Evolutionary conservation across 2,329 filamentous ascomycete genomes (phyloP).

Genomic region (Mollisiaceae sp.): DNA sequence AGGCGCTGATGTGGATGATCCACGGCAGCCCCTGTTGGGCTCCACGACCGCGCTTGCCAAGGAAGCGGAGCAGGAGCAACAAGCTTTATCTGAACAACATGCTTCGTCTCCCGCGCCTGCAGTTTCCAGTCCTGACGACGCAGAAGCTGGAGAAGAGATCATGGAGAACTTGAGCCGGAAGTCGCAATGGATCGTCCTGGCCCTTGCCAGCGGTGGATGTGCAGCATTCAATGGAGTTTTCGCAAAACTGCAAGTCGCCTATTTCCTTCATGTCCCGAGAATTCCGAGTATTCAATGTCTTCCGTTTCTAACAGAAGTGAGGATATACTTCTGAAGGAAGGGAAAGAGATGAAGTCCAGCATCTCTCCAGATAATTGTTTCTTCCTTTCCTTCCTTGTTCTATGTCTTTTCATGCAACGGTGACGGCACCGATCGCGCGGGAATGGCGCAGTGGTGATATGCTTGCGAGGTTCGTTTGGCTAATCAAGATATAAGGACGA

Average conservation of each 20-base stretch:
- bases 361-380: not conserved
- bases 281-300: not conserved
- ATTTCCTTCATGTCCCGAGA: not conserved
- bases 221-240: constrained; percentile 77
- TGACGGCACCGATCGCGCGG: not conserved
- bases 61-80: constrained; percentile 5
- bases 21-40: constrained; percentile 24
- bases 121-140: not conserved
- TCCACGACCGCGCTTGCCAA: constrained; percentile 16
- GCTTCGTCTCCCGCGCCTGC: constrained; percentile 1
- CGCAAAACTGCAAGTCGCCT: constrained; percentile 72
- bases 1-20: constrained; percentile 17
- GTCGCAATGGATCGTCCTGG: constrained; percentile 68
- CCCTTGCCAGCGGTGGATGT: constrained; percentile 75
- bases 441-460: constrained; percentile 15
- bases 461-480: constrained; percentile 3
- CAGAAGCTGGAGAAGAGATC: constrained; percentile 21
- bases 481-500: constrained; percentile 49
- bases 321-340: not conserved
- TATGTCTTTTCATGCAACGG: not conserved
- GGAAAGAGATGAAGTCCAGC: not conserved
- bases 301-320: not conserved
- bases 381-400: not conserved
- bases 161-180: constrained; percentile 46
- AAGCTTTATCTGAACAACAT: constrained; percentile 31